Percentiles rank a stretch among this genome's conserved stretches.
Conservation (phyloP, 495 filamentous ascomycete genomes). For the Neurospora tetrasperma region DNA sequence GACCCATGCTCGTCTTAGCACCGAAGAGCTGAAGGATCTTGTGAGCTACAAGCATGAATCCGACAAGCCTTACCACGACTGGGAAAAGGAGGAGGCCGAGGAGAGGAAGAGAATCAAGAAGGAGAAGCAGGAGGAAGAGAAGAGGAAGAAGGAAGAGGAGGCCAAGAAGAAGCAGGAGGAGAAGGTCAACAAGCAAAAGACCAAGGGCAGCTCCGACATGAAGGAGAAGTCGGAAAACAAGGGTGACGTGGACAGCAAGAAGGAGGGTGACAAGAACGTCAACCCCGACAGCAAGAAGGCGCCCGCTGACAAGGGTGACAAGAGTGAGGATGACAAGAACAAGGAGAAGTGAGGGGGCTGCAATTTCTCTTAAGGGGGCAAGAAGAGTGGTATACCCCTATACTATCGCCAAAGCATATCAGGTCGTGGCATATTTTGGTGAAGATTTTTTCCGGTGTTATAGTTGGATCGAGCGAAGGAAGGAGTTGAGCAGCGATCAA, state of each 20-base stretch:
- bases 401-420: not conserved
- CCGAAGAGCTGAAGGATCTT: slow-evolving; percentile 51
- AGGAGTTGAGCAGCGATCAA: not conserved
- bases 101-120: slow-evolving; percentile 23
- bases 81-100: slow-evolving; percentile 23
- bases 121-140: slow-evolving; percentile 27
- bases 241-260: slow-evolving; percentile 3
- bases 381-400: not conserved
- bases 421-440: not conserved
- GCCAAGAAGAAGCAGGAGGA: slow-evolving; percentile 18
- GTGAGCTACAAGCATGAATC: slow-evolving; percentile 43
- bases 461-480: not conserved
- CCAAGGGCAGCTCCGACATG: slow-evolving; percentile 5
- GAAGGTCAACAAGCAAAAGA: slow-evolving; percentile 15
- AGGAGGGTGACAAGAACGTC: slow-evolving; percentile 8
- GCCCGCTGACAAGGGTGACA: slow-evolving; percentile 1
- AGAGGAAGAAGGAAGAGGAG: slow-evolving; percentile 21
- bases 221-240: slow-evolving; percentile 9
- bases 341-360: slow-evolving; percentile 1
- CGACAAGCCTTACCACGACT: slow-evolving; percentile 34
- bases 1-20: slow-evolving; percentile 31
- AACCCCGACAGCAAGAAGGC: not conserved
- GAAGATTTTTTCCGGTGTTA: not conserved
- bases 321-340: slow-evolving; percentile 1
- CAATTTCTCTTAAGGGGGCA: not conserved